Evolutionary conservation across 768 basidiomycete genomes (phyloP), one percentile per base, ranked within the genome.

Genomic region (Boletellus emodensis): DNA sequence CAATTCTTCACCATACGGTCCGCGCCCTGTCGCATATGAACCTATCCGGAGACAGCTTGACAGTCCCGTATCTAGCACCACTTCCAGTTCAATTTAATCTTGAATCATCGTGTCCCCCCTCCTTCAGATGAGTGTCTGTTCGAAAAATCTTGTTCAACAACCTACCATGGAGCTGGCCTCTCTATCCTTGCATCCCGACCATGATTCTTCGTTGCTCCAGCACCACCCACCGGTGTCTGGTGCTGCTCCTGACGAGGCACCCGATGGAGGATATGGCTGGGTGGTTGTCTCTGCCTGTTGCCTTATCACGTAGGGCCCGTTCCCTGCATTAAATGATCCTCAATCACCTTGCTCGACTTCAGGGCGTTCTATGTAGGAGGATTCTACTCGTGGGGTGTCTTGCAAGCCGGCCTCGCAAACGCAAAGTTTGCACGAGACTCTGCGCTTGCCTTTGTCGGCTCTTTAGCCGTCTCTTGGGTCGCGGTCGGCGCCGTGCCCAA

Each of bases 191-290:
- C 40, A 43, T 30, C 36, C 28, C 6, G 5, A n/a, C 18, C 18
- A 34, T 24, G 11, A 35, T 33, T 10, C 39, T 38, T 36, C 44
- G 18, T 26, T 37, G 13, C n/a, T 39, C 10, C 48, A 50, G 11
- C 45, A 18, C 28, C 30, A 48, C 2, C 40, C 34, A 43, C 18
- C 46, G 30, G 1, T 24, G 8, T 18, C 40, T 51, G n/a, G 38
- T 20, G 33, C 15, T 15, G 52, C 42, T 9, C 30, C 47, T 11
- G 51, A 52, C 5, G 42, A 61, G 6, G 46, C 60, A 11, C 67
- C 66, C 7, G 67, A 69, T 20, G 64, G 67, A 4, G 65, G 64
- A n/a, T 67, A 68, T 32, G 67, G 63, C 18, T 71, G 67, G 65
- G 61, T 63, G 2, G 58, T 69, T 13, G 60, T 69, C 35, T 61